Conservation (phyloP, 352 stramenopile species). For the Phytophthora pinifolia region DNA sequence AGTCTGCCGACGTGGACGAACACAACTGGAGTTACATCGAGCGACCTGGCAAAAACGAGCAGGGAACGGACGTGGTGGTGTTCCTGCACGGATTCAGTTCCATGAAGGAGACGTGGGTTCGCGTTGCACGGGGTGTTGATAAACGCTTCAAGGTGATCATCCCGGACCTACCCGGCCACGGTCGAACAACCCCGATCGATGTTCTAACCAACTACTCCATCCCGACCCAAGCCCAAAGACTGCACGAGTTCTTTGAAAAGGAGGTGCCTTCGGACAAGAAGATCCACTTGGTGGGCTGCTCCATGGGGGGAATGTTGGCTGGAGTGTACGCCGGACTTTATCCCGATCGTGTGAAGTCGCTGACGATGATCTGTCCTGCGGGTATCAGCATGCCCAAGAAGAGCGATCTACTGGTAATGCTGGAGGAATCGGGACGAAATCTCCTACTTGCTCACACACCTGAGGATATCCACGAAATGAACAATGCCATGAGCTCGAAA, state of each 20-base stretch:
- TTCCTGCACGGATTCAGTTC: slow-evolving; percentile 75
- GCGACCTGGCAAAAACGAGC: slow-evolving; percentile 35
- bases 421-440: slow-evolving; percentile 65
- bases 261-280: slow-evolving; percentile 44
- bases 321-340: slow-evolving; percentile 64
- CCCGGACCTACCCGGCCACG: slow-evolving; percentile 65
- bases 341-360: slow-evolving; percentile 44
- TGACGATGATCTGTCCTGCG: slow-evolving; percentile 75
- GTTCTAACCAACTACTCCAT: slow-evolving; percentile 47
- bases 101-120: slow-evolving; percentile 64
- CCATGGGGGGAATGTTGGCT: slow-evolving; percentile 73
- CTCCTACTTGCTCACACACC: slow-evolving; percentile 56
- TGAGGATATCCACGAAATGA: slow-evolving; percentile 63
- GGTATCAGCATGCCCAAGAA: slow-evolving; percentile 67
- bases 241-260: slow-evolving; percentile 58
- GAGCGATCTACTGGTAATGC: slow-evolving; percentile 51
- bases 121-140: slow-evolving; percentile 48
- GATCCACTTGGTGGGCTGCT: slow-evolving; percentile 71
- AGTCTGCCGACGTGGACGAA: slow-evolving; percentile 41
- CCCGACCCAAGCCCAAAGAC: slow-evolving; percentile 41
- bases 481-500: slow-evolving; percentile 40
- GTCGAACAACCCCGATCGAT: slow-evolving; percentile 51
- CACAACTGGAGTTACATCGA: slow-evolving; percentile 80
- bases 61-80: slow-evolving; percentile 46
- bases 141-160: slow-evolving; percentile 54